Conservation (phyloP, 148 eudicot species). For the Spergularia marina region DNA sequence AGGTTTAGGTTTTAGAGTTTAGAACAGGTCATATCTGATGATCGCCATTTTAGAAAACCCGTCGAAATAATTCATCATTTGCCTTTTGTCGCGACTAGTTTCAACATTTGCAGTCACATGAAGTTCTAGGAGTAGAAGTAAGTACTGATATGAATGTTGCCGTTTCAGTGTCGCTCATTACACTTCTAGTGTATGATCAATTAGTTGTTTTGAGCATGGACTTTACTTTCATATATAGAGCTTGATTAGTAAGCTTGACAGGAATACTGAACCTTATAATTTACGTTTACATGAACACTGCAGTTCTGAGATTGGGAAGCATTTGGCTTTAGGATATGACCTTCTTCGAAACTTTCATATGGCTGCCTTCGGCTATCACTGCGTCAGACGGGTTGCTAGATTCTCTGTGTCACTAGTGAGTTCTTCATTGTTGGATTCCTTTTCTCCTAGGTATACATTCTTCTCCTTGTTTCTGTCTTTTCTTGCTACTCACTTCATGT, state of each 20-base stretch:
- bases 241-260: neutral
- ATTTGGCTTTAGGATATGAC: neutral
- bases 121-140: no score
- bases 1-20: no score
- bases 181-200: neutral
- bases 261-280: neutral
- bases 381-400: slow-evolving; percentile 25
- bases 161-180: neutral
- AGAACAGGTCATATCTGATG: no score
- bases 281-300: neutral
- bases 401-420: slow-evolving; percentile 17
- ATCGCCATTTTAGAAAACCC: no score
- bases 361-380: slow-evolving; percentile 10
- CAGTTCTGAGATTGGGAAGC: neutral
- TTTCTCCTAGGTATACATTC: slow-evolving; percentile 13
- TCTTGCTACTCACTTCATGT: neutral
- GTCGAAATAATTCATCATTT: no score
- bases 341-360: neutral
- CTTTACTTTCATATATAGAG: no score
- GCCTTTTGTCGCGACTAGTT: no score
- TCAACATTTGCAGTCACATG: no score
- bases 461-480: neutral
- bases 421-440: slow-evolving; percentile 4
- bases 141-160: neutral
- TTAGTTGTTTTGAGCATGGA: no score